phyloP scores from a whole-genome alignment of 2,329 filamentous ascomycete species.

The Rhytidhysteron rufulum region DNA sequence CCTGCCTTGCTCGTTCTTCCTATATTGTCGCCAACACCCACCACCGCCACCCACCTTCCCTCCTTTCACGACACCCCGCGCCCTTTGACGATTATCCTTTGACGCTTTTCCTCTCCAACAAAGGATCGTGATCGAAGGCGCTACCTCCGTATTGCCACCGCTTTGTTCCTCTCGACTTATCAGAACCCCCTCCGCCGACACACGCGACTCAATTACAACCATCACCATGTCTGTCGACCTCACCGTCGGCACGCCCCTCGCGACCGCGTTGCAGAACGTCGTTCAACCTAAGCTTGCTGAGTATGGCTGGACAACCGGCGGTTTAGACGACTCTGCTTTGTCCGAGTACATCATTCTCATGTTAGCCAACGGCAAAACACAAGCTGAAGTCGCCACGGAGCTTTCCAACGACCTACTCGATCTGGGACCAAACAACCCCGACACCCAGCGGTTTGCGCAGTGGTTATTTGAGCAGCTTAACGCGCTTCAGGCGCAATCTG shows the following conservation, averaged over 20 bases:
- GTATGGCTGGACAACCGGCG: constrained; percentile 83
- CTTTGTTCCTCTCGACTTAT: constrained; percentile 3
- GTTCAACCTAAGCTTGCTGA: constrained; percentile 91
- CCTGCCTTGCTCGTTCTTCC: no score
- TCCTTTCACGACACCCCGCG: constrained; percentile 2
- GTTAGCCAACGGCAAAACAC: constrained; percentile 91
- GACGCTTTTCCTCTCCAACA: background rate
- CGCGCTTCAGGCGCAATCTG: constrained; percentile 59
- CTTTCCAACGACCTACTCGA: constrained; percentile 83
- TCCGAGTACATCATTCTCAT: constrained; percentile 97
- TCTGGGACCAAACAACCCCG: constrained; percentile 76
- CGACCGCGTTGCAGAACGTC: constrained; percentile 73
- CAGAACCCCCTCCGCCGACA: constrained; percentile 5
- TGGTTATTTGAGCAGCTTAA: constrained; percentile 94
- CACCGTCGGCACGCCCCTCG: constrained; percentile 73
- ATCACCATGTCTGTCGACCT: constrained; percentile 71
- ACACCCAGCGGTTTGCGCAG: constrained; percentile 75
- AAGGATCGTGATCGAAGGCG: background rate
- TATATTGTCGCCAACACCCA: background rate
- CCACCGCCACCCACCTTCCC: constrained; percentile 1
- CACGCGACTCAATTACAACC: constrained; percentile 2
- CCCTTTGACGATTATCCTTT: background rate
- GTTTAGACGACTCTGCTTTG: constrained; percentile 75
- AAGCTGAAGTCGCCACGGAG: constrained; percentile 83
- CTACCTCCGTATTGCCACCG: constrained; percentile 1